Conservation (phyloP, 805 yeast genomes). For the Wickerhamomyces strasburgensis region DNA sequence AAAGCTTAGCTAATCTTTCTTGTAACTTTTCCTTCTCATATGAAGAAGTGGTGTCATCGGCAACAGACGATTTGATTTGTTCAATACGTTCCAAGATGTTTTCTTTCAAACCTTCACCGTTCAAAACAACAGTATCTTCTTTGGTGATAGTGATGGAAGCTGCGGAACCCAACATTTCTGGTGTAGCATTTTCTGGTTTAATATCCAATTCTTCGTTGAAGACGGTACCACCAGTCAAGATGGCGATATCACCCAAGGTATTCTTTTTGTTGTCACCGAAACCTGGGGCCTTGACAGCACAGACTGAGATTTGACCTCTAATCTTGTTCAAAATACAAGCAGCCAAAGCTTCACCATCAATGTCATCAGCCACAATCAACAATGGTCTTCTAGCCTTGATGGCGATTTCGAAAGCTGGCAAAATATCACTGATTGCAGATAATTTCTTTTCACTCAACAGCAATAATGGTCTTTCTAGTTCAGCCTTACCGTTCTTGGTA, state of each 20-base stretch:
- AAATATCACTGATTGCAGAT: slow-evolving; percentile 80
- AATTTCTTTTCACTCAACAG: slow-evolving; percentile 85
- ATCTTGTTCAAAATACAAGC: slow-evolving; percentile 97
- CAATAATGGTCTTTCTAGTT: slow-evolving; percentile 90
- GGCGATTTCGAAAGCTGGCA: slow-evolving; percentile 92
- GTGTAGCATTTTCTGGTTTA: slow-evolving; percentile 93
- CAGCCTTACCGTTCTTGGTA: slow-evolving; percentile 85
- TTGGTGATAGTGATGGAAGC: slow-evolving; percentile 92
- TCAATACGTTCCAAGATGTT: slow-evolving; percentile 86
- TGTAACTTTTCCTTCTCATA: slow-evolving; percentile 96
- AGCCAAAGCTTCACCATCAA: slow-evolving; percentile 98
- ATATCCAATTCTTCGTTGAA: slow-evolving; percentile 69
- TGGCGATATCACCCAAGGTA: slow-evolving; percentile 92
- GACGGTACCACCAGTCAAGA: slow-evolving; percentile 70
- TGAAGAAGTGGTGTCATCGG: slow-evolving; percentile 34
- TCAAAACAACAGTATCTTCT: slow-evolving; percentile 92
- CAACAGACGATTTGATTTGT: slow-evolving; percentile 27
- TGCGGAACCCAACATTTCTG: slow-evolving; percentile 86
- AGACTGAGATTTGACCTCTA: slow-evolving; percentile 97
- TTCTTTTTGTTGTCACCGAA: slow-evolving; percentile 98
- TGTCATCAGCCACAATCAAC: slow-evolving; percentile 91
- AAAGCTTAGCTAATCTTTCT: slow-evolving; percentile 95
- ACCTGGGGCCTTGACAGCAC: slow-evolving; percentile 98
- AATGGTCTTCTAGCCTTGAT: slow-evolving; percentile 94
- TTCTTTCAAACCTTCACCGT: slow-evolving; percentile 91